Evolutionary conservation across 2,329 filamentous ascomycete genomes (phyloP).

Genomic region (Periconia digitata): DNA sequence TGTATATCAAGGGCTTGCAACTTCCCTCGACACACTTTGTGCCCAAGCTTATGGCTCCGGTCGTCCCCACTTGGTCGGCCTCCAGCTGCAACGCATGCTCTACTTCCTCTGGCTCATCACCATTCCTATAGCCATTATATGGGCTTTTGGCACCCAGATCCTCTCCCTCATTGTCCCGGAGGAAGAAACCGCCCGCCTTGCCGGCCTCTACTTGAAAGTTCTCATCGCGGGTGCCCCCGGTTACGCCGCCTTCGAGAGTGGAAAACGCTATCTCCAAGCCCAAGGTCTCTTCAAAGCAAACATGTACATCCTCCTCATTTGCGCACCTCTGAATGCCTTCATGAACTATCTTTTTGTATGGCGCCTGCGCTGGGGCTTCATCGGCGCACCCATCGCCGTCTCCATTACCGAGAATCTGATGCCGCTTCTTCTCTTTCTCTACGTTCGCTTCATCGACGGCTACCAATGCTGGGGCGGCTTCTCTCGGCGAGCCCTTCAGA

Average conservation of each 20-base stretch:
- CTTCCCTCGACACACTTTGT: slow-evolving; percentile 88
- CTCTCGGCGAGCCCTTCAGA: slow-evolving; percentile 66
- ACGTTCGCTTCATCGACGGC: slow-evolving; percentile 71
- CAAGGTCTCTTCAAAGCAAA: slow-evolving; percentile 84
- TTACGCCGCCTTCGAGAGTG: slow-evolving; percentile 74
- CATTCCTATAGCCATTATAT: slow-evolving; percentile 71
- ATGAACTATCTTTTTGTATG: slow-evolving; percentile 83
- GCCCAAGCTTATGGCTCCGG: slow-evolving; percentile 93
- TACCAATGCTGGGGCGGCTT: slow-evolving; percentile 81
- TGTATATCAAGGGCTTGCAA: slow-evolving; percentile 68
- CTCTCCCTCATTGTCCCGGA: slow-evolving; percentile 69
- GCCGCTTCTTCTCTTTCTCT: slow-evolving; percentile 70
- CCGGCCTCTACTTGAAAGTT: slow-evolving; percentile 72
- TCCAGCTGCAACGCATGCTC: slow-evolving; percentile 81
- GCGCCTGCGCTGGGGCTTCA: slow-evolving; percentile 59
- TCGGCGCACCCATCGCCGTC: slow-evolving; percentile 79
- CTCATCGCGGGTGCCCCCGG: slow-evolving; percentile 72
- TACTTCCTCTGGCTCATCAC: slow-evolving; percentile 73
- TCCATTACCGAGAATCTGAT: slow-evolving; percentile 74
- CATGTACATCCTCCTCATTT: slow-evolving; percentile 79
- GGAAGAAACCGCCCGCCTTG: slow-evolving; percentile 67
- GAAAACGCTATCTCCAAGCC: slow-evolving; percentile 85
- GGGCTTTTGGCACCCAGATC: slow-evolving; percentile 68
- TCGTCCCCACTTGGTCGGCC: slow-evolving; percentile 81
- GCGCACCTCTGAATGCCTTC: slow-evolving; percentile 76